Evolutionary conservation across 202 grass and related monocot species (phyloP).

Genomic region (Carex sylvatica): DNA sequence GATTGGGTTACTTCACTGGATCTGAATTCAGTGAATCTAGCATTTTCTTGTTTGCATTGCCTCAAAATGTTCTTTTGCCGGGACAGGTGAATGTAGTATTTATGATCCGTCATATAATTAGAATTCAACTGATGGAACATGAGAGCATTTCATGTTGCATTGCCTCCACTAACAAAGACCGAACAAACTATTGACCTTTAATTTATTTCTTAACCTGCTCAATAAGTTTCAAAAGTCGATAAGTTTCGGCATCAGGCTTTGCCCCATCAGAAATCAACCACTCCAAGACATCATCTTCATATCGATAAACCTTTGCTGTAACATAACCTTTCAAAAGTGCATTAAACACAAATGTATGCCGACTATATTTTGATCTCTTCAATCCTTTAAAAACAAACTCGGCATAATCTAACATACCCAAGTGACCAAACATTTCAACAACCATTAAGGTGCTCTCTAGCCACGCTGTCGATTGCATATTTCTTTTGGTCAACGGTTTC

Average conservation of each 20-base stretch:
- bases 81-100: too few relatives aligned
- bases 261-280: constrained; percentile 76
- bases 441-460: constrained; percentile 77
- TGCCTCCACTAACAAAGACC: background rate
- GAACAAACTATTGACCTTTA: background rate
- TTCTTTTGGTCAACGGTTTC: constrained; percentile 46
- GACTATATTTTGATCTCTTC: constrained; percentile 73
- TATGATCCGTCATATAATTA: too few relatives aligned
- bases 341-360: constrained; percentile 84
- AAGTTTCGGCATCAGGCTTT: constrained; percentile 70
- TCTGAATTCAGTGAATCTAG: too few relatives aligned
- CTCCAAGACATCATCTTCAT: constrained; percentile 39
- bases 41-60: too few relatives aligned
- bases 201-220: too few relatives aligned
- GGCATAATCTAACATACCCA: constrained; percentile 57
- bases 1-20: too few relatives aligned
- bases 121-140: too few relatives aligned
- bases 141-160: too few relatives aligned
- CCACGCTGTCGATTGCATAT: constrained; percentile 75
- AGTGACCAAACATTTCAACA: constrained; percentile 68
- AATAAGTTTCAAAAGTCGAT: constrained; percentile 63
- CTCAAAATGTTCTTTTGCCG: too few relatives aligned
- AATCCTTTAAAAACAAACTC: constrained; percentile 64
- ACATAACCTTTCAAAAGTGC: constrained; percentile 71
- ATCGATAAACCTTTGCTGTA: constrained; percentile 67